phyloP scores from a whole-genome alignment of 148 eudicot species.

The Tetragonia tetragonoides region DNA sequence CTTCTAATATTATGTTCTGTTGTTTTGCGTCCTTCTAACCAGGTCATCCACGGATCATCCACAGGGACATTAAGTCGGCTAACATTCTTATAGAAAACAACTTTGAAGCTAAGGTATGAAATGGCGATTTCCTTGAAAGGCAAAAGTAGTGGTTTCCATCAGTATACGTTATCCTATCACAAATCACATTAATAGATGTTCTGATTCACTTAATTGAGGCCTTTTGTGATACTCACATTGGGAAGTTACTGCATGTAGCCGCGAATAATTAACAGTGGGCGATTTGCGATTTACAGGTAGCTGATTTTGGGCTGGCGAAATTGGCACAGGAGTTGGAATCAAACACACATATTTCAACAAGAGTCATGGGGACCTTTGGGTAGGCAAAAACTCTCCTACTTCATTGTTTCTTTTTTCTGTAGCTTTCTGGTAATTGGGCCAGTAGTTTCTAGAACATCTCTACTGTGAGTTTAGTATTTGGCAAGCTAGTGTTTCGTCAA shows the following conservation, averaged over 20 bases:
- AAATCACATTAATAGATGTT: not conserved
- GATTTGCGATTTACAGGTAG: constrained; percentile 31
- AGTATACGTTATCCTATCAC: not conserved
- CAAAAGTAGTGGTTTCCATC: not conserved
- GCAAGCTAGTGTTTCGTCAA: not conserved
- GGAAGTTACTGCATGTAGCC: not conserved
- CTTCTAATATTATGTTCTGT: not conserved
- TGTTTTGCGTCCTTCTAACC: constrained; percentile 22
- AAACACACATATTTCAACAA: constrained; percentile 49
- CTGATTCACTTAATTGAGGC: not conserved
- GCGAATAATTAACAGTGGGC: not conserved
- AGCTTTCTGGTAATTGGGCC: not conserved
- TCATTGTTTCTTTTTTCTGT: constrained; percentile 3
- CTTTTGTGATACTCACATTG: not conserved
- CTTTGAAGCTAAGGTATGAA: constrained; percentile 77
- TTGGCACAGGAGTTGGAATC: constrained; percentile 47
- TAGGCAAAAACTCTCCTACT: constrained; percentile 12
- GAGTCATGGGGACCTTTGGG: constrained; percentile 61
- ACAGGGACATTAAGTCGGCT: constrained; percentile 77
- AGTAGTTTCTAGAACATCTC: not conserved
- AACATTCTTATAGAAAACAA: constrained; percentile 75
- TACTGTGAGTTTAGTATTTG: not conserved
- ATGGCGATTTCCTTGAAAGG: not conserved
- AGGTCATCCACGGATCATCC: constrained; percentile 82
- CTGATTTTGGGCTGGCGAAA: constrained; percentile 54